phyloP scores from a whole-genome alignment of 2,329 filamentous ascomycete species.

The Fusarium austroafricanum region DNA sequence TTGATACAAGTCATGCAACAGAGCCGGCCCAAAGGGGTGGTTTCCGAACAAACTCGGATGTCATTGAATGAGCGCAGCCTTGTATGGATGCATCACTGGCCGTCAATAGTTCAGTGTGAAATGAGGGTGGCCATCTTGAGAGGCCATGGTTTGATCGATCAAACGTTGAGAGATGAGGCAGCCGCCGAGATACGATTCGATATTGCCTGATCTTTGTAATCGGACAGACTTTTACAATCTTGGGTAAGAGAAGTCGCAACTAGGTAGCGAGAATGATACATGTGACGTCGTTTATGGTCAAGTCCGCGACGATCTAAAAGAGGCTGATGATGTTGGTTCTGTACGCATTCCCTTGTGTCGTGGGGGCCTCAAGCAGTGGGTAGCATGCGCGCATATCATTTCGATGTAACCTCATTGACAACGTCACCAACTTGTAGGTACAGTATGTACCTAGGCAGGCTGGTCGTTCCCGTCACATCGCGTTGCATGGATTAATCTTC shows the following conservation, averaged over 20 bases:
- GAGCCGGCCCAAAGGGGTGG: conserved; percentile 24
- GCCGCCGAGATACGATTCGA: conserved; percentile 10
- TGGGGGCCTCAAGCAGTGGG: conserved; percentile 1
- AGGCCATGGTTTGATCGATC: conserved; percentile 35
- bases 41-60: conserved; percentile 24
- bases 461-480: background rate
- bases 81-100: conserved; percentile 15
- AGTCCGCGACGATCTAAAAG: background rate
- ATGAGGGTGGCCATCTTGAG: conserved; percentile 13
- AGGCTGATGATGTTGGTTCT: background rate
- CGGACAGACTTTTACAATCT: background rate
- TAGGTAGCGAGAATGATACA: background rate
- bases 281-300: background rate
- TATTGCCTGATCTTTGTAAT: background rate
- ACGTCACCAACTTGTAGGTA: conserved; percentile 9
- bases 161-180: conserved; percentile 23
- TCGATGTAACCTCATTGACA: conserved; percentile 12
- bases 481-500: conserved; percentile 14
- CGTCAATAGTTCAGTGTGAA: conserved; percentile 15
- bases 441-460: no score
- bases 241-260: background rate
- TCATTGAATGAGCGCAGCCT: conserved; percentile 12
- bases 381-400: conserved; percentile 25
- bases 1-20: conserved; percentile 45
- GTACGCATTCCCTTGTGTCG: background rate